phyloP scores from a whole-genome alignment of 306 rosid genomes.

The Quercus rubra region DNA sequence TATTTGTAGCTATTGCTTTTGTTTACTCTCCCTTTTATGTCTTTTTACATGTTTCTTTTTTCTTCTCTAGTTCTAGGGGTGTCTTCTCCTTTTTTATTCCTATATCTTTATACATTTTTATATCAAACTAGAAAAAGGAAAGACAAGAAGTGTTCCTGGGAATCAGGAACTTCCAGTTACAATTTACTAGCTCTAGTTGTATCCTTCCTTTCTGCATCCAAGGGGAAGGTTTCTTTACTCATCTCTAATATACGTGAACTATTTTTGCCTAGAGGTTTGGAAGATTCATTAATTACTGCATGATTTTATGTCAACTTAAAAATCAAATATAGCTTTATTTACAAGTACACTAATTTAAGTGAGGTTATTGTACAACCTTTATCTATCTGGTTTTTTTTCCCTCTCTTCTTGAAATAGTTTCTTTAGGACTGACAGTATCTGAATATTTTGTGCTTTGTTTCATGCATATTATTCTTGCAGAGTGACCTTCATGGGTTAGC shows the following conservation, averaged over 20 bases:
- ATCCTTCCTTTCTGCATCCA: background rate
- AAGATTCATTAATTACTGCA: background rate
- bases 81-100: background rate
- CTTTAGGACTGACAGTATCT: background rate
- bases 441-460: background rate
- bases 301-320: background rate
- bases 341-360: background rate
- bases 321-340: background rate
- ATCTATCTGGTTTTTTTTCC: background rate
- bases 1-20: background rate
- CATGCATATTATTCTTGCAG: slow-evolving; percentile 37
- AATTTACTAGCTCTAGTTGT: background rate
- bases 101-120: background rate
- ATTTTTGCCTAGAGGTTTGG: background rate
- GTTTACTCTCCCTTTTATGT: background rate
- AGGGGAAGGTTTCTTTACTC: background rate
- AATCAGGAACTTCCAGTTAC: background rate
- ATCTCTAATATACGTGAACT: background rate
- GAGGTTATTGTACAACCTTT: background rate
- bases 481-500: slow-evolving; percentile 89
- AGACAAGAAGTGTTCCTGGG: background rate
- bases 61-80: background rate
- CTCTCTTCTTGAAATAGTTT: background rate
- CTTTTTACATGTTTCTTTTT: too few species aligned
- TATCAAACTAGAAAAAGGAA: background rate